Conservation (phyloP, 257 asterid species). For the Galeopsis tetrahit region DNA sequence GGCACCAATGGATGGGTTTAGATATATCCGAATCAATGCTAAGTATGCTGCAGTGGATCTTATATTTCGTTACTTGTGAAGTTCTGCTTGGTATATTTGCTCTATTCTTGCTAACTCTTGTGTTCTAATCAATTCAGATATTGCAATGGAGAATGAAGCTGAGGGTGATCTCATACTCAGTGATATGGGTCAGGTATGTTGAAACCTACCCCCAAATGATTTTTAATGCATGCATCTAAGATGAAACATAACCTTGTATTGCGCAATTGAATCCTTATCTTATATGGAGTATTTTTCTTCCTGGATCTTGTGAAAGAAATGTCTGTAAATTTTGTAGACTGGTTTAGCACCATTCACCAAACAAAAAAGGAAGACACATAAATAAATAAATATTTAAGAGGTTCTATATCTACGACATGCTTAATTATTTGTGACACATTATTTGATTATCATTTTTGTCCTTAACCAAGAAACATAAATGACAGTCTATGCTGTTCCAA, state of each 20-base stretch:
- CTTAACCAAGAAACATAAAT: background rate
- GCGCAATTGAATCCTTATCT: background rate
- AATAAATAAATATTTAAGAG: background rate
- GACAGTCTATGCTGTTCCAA: background rate
- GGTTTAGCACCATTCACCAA: background rate
- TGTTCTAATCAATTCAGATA: slow-evolving; percentile 45
- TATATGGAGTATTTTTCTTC: background rate
- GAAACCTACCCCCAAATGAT: background rate
- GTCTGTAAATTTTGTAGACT: background rate
- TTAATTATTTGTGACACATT: background rate
- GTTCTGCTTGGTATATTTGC: slow-evolving; percentile 21
- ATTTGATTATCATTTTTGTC: background rate
- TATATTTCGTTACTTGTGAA: background rate
- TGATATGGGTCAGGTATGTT: slow-evolving; percentile 90
- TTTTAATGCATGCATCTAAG: background rate
- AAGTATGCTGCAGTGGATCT: slow-evolving; percentile 43
- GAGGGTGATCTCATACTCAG: slow-evolving; percentile 90
- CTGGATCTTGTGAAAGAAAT: slow-evolving; percentile 18
- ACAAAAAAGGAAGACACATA: background rate
- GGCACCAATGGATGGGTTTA: slow-evolving; percentile 94
- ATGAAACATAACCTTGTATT: slow-evolving; percentile 16
- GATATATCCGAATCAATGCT: slow-evolving; percentile 96
- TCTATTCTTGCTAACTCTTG: slow-evolving; percentile 17
- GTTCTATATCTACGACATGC: background rate
- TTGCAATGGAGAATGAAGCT: slow-evolving; percentile 90